Percentiles rank a stretch among this genome's conserved stretches.
Conservation (phyloP, 2,329 filamentous ascomycete genomes). For the Gliomastix tumulicola region DNA sequence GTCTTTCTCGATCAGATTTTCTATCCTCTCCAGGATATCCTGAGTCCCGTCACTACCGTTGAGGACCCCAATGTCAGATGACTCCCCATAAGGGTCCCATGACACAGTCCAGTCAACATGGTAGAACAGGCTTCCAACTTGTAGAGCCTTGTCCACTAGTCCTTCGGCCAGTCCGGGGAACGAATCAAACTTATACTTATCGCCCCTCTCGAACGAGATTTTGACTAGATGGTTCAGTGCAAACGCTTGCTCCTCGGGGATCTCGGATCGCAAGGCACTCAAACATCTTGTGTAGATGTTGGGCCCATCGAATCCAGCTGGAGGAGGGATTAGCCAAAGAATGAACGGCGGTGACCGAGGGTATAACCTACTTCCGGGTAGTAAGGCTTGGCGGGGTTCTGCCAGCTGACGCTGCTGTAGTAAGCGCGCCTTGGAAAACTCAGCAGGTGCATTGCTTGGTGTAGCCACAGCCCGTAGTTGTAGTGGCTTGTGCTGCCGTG, state of each 20-base stretch:
- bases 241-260: conserved; percentile 81
- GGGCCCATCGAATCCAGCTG: conserved; percentile 62
- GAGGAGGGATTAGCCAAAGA: not conserved
- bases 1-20: conserved; percentile 50
- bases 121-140: conserved; percentile 73
- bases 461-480: conserved; percentile 68
- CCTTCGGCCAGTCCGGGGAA: conserved; percentile 86
- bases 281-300: conserved; percentile 90
- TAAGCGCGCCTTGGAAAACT: conserved; percentile 46
- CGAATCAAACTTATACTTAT: conserved; percentile 92
- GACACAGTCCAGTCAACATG: conserved; percentile 74
- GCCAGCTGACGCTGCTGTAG: conserved; percentile 28
- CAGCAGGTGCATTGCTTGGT: conserved; percentile 64
- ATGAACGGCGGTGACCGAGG: not conserved
- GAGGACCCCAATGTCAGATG: conserved; percentile 38
- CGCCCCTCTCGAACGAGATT: conserved; percentile 88
- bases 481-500: conserved; percentile 52
- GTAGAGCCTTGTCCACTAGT: conserved; percentile 75
- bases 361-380: conserved; percentile 58
- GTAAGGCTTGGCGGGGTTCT: conserved; percentile 35
- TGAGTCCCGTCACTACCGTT: conserved; percentile 43
- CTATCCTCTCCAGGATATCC: conserved; percentile 59
- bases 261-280: conserved; percentile 72
- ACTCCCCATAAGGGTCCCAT: conserved; percentile 51
- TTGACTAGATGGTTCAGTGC: conserved; percentile 90